Evolutionary conservation across 768 basidiomycete genomes (phyloP).

Genomic region (Rhodotorula graminis): DNA sequence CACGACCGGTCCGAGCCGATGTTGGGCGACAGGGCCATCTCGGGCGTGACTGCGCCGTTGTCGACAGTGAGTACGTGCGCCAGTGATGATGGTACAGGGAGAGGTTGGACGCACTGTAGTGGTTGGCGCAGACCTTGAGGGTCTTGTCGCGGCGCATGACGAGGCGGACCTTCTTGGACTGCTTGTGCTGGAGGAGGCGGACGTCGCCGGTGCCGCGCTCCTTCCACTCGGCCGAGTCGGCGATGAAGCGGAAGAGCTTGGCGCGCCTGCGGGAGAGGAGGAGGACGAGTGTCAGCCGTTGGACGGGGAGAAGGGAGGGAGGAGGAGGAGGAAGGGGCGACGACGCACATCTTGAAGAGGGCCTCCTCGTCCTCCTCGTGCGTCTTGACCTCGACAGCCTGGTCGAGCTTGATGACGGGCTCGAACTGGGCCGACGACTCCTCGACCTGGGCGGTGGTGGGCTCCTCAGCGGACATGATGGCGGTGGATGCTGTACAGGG

Average conservation of each 20-base stretch:
- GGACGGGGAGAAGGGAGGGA: too few relatives aligned
- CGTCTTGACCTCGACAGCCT: conserved; percentile 92
- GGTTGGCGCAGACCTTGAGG: conserved; percentile 98
- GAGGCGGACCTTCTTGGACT: conserved; percentile 82
- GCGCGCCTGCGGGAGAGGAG: conserved; percentile 64
- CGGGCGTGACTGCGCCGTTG: conserved; percentile 62
- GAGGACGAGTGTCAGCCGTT: not conserved
- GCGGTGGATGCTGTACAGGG: not conserved
- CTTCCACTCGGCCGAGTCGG: conserved; percentile 81
- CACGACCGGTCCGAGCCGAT: conserved; percentile 98
- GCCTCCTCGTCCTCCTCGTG: conserved; percentile 88
- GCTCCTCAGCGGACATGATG: conserved; percentile 28
- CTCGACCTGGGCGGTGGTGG: conserved; percentile 23
- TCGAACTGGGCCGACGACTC: conserved; percentile 65
- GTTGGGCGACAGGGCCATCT: conserved; percentile 94
- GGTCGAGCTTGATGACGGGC: conserved; percentile 92
- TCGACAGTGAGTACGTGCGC: too few relatives aligned
- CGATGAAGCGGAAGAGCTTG: conserved; percentile 93
- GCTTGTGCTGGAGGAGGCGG: conserved; percentile 81
- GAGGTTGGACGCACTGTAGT: conserved; percentile 62
- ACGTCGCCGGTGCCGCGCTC: conserved; percentile 89
- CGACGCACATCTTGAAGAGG: conserved; percentile 87
- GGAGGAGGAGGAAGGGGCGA: not conserved
- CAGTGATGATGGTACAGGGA: too few relatives aligned
- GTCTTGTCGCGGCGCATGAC: conserved; percentile 99